phyloP scores from a whole-genome alignment of 495 filamentous ascomycete genomes.

The Bathelium albidoporum region DNA sequence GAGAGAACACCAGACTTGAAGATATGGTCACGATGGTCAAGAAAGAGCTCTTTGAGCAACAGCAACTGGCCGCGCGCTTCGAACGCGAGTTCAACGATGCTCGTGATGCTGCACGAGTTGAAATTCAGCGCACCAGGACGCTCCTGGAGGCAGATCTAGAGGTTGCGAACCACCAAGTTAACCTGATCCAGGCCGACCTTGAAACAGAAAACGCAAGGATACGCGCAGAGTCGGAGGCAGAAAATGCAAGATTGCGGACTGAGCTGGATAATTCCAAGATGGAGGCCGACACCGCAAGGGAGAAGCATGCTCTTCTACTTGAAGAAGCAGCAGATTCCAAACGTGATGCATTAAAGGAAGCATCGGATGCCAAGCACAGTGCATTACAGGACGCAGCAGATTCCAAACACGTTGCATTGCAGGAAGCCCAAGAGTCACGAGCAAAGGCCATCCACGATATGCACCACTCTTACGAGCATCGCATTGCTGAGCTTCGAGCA shows the following conservation, averaged over 20 bases:
- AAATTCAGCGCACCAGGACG: slow-evolving; percentile 66
- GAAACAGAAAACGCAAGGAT: slow-evolving; percentile 61
- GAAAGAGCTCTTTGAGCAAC: slow-evolving; percentile 56
- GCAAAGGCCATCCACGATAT: slow-evolving; percentile 58
- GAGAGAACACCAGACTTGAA: slow-evolving; percentile 51
- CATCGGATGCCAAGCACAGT: slow-evolving; percentile 39
- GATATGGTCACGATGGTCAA: slow-evolving; percentile 52
- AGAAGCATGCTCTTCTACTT: slow-evolving; percentile 63
- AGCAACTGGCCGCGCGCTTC: slow-evolving; percentile 50
- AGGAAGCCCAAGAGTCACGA: slow-evolving; percentile 48
- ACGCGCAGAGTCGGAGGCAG: slow-evolving; percentile 58
- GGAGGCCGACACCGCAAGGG: slow-evolving; percentile 63
- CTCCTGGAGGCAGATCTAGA: slow-evolving; percentile 75
- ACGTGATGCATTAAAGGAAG: slow-evolving; percentile 40
- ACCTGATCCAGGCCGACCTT: slow-evolving; percentile 64
- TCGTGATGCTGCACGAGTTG: slow-evolving; percentile 59
- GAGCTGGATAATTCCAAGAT: slow-evolving; percentile 62
- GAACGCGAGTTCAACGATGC: slow-evolving; percentile 78
- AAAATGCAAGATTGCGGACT: slow-evolving; percentile 53
- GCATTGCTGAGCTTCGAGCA: slow-evolving; percentile 54
- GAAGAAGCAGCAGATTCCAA: slow-evolving; percentile 57
- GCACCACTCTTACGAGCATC: slow-evolving; percentile 58
- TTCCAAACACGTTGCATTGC: slow-evolving; percentile 39
- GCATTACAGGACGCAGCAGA: slow-evolving; percentile 59
- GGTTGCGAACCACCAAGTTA: slow-evolving; percentile 69